Conservation (phyloP, 1,284 basidiomycete species). For the Puccinia polysora region DNA sequence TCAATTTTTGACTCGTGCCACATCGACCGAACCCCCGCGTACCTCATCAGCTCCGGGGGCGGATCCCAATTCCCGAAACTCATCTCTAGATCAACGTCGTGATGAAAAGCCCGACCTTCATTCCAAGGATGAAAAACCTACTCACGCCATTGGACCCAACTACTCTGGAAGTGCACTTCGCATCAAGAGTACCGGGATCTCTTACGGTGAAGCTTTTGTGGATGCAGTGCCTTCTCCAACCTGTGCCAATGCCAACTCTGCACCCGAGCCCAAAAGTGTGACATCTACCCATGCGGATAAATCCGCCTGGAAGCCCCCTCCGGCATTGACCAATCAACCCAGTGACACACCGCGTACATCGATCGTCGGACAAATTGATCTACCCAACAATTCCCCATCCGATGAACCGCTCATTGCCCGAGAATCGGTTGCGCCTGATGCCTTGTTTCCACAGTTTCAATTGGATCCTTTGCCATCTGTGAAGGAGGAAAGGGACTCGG, state of each 20-base stretch:
- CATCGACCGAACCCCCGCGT: constrained; percentile 3
- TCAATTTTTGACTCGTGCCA: constrained; percentile 21
- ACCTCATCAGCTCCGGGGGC: background rate
- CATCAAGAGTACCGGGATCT: constrained; percentile 26
- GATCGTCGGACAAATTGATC: constrained; percentile 5
- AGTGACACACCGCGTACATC: constrained; percentile 1
- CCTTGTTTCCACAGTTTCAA: constrained; percentile 25
- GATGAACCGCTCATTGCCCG: background rate
- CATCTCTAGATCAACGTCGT: background rate
- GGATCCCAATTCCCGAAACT: background rate
- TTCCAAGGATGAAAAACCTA: background rate
- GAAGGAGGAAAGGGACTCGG: background rate
- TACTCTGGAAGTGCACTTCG: constrained; percentile 33
- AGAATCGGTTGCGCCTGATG: constrained; percentile 17
- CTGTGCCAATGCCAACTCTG: background rate
- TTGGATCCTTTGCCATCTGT: background rate
- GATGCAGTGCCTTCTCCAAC: constrained; percentile 23
- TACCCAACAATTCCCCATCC: background rate
- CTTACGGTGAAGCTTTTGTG: constrained; percentile 21
- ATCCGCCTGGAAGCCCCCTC: constrained; percentile 30
- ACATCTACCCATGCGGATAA: background rate
- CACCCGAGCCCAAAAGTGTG: background rate
- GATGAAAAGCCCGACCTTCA: background rate
- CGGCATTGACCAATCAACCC: background rate
- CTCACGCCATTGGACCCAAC: constrained; percentile 1